Evolutionary conservation across 2,329 filamentous ascomycete genomes (phyloP).

Genomic region (Pseudofabraea citricarpa): DNA sequence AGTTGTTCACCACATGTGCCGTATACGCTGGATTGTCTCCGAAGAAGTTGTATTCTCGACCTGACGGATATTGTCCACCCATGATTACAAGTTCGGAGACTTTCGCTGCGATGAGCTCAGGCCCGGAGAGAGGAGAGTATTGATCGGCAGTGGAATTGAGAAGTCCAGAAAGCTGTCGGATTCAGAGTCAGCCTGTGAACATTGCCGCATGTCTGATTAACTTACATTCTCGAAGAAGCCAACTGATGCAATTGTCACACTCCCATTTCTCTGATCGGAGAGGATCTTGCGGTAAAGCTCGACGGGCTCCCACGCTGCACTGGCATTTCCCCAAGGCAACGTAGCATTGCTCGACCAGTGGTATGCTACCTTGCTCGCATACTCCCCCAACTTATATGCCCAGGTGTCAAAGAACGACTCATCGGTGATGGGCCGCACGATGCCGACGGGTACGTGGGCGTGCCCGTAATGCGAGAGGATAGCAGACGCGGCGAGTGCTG

Average conservation of each 20-base stretch:
- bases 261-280: constrained; percentile 32
- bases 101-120: constrained; percentile 36
- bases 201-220: constrained; percentile 1
- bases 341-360: constrained; percentile 34
- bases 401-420: constrained; percentile 39
- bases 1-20: constrained; percentile 40
- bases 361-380: constrained; percentile 39
- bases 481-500: constrained; percentile 27
- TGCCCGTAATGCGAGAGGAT: constrained; percentile 38
- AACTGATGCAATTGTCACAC: constrained; percentile 40
- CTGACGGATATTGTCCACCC: constrained; percentile 45
- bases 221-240: constrained; percentile 39
- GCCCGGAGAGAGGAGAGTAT: constrained; percentile 34
- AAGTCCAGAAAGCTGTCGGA: constrained; percentile 35
- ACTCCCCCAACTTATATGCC: constrained; percentile 36
- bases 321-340: constrained; percentile 30
- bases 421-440: constrained; percentile 35
- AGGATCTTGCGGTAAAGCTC: constrained; percentile 40
- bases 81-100: constrained; percentile 46
- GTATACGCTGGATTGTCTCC: constrained; percentile 33
- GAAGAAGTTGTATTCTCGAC: constrained; percentile 45
- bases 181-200: too few relatives aligned
- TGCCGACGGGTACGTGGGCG: constrained; percentile 31
- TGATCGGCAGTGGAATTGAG: constrained; percentile 39
- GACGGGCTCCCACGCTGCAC: constrained; percentile 37